Base-by-base conservation (phyloP, 345 rosid species). In the Leavenworthia alabamica region DNA sequence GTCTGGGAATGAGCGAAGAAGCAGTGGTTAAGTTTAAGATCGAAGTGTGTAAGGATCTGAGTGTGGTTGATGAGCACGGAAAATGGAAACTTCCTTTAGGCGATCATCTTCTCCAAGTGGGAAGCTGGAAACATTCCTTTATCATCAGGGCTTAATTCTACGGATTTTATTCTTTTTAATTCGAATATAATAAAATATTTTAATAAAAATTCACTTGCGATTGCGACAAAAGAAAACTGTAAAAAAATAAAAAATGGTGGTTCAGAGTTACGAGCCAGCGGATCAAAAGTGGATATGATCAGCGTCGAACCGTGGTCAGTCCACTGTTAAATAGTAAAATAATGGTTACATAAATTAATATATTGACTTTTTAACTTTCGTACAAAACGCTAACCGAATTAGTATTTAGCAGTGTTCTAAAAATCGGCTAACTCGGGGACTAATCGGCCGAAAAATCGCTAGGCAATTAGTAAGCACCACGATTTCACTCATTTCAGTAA, bases 31-130 rank as follows among this genome's bases (percentile, higher is more conserved):
- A 50, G 10, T 89, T 92, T 59, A 74, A 62, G 44, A 78, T 92
- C 11, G 80, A 86, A 42, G 83, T 81, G 9, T 92, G 98, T 62
- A 85, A 76, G 75, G 88, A 92, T 73, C 79, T 92, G 71, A 85
- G 86, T 60, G 76, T 86, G 2, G 86, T 82, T 2, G 97, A 85
- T 54, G 91, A 92, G 62, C 10, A 8, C 0, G 98, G 98, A 4
- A 70, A 57, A 62, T 37, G 78, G 62, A 89, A 80, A 60, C 69
- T 92, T 3, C 84, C 80, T 0, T 44, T 89, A 47, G 95, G 98
- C 15, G 51, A 77, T 28, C 88, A 89, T 69, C 61, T 80, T 53
- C 86, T 92, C 35, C 97, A 86, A 57, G 73, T 92, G 22, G 95
- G 98, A 22, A 76, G 49, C 75, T 71, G 85, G 73, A 77, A 85